Evolutionary conservation across 23 red algal species (phyloP).

Genomic region (Agarophyton chilense): DNA sequence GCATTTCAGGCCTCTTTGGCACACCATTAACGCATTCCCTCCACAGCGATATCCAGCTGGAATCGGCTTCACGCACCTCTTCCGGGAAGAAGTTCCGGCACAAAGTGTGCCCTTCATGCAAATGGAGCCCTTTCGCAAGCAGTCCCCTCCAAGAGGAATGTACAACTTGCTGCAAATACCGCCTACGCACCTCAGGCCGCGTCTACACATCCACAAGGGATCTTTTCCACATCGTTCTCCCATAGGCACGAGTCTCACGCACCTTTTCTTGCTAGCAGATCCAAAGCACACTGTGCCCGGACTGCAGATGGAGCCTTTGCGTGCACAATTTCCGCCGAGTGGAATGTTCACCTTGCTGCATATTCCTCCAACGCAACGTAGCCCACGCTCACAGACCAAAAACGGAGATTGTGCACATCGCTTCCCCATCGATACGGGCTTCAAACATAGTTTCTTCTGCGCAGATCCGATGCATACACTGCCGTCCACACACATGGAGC

Average conservation of each 20-base stretch:
- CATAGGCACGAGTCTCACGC: conserved; percentile 2
- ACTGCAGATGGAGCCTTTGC: neutral
- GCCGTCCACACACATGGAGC: neutral
- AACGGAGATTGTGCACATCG: neutral
- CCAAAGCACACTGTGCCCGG: conserved; percentile 22
- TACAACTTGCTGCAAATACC: neutral
- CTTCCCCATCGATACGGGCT: neutral
- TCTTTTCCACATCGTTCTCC: conserved; percentile 11
- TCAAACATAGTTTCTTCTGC: conserved; percentile 27
- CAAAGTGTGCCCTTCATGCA: conserved; percentile 27
- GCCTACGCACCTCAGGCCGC: conserved; percentile 1
- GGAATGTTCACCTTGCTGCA: neutral
- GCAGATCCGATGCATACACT: conserved; percentile 4
- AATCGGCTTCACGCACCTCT: conserved; percentile 52
- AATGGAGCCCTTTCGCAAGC: neutral
- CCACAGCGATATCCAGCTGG: conserved; percentile 7
- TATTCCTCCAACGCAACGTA: neutral
- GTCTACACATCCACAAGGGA: conserved; percentile 12
- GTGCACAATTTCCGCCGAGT: neutral
- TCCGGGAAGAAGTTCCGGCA: neutral
- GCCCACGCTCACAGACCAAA: conserved; percentile 10
- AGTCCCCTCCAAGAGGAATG: conserved; percentile 3
- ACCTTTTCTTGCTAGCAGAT: neutral
- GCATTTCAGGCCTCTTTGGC: conserved; percentile 22
- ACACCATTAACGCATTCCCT: conserved; percentile 23